A percentile compares a stretch with the other conserved stretches of the same genome.
Evolutionary conservation across 2,329 filamentous ascomycete genomes (phyloP).

Genomic region (Metarhizium album): DNA sequence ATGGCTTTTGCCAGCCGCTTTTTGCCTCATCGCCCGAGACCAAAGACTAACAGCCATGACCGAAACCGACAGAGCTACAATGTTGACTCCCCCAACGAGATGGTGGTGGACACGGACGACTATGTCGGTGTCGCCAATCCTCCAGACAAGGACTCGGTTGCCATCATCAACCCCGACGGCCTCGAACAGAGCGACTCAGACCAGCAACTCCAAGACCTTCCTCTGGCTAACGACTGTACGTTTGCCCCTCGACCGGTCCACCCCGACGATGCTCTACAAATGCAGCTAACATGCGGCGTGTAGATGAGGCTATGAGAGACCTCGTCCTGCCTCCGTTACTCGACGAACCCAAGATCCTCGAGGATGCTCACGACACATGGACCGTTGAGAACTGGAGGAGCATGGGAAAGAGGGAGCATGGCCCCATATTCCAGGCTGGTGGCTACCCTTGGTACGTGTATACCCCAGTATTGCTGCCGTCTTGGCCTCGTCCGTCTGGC

Average conservation of each 20-base stretch:
- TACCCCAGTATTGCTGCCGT: background rate
- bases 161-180: conserved; percentile 44
- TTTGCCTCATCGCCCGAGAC: conserved; percentile 11
- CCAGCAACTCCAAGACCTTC: conserved; percentile 32
- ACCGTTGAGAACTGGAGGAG: conserved; percentile 73
- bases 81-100: conserved; percentile 44
- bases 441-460: conserved; percentile 72
- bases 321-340: conserved; percentile 59
- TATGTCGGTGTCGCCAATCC: conserved; percentile 39
- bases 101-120: conserved; percentile 45
- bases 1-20: conserved; percentile 13
- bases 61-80: conserved; percentile 35
- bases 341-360: conserved; percentile 70
- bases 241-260: conserved; percentile 9
- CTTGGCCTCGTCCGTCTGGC: background rate
- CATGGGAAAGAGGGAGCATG: conserved; percentile 70
- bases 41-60: conserved; percentile 16
- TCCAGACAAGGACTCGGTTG: conserved; percentile 39
- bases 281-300: background rate
- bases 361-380: conserved; percentile 74
- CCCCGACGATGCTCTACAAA: background rate
- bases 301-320: conserved; percentile 78
- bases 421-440: conserved; percentile 76
- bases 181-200: conserved; percentile 35
- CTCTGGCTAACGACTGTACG: conserved; percentile 44